phyloP scores from a whole-genome alignment of 2,329 filamentous ascomycete genomes.

The Alternaria tenuissima region DNA sequence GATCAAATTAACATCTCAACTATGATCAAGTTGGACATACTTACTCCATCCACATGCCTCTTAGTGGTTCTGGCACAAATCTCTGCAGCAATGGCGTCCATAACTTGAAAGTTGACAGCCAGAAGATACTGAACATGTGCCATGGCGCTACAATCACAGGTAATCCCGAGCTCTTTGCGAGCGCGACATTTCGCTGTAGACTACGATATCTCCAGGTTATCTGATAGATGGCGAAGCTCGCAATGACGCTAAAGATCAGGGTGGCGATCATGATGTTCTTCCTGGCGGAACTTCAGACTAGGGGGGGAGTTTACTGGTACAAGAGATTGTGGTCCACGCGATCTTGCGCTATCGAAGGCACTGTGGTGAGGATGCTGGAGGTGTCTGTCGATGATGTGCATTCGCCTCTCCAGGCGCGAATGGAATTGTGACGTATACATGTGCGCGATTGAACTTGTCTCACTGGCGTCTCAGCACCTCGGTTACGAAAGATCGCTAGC shows the following conservation, averaged over 20 bases:
- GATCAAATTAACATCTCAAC: conserved; percentile 4
- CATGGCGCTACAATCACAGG: conserved; percentile 55
- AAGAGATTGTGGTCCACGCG: neutral
- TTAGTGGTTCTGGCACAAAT: conserved; percentile 62
- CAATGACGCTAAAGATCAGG: conserved; percentile 36
- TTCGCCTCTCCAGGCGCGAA: conserved; percentile 12
- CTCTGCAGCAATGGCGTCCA: conserved; percentile 65
- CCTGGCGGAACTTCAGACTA: conserved; percentile 1
- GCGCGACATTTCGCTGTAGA: conserved; percentile 53
- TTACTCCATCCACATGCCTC: conserved; percentile 68
- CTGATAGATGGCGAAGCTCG: conserved; percentile 43
- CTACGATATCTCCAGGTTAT: conserved; percentile 45
- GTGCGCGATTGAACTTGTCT: conserved; percentile 23
- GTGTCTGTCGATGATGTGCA: conserved; percentile 6
- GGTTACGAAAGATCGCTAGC: conserved; percentile 4
- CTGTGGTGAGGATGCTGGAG: neutral
- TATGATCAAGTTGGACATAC: conserved; percentile 34
- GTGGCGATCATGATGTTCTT: conserved; percentile 34
- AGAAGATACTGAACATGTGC: conserved; percentile 61
- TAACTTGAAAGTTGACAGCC: conserved; percentile 64
- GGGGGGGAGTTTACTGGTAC: neutral
- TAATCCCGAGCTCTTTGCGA: conserved; percentile 57
- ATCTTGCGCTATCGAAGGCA: neutral
- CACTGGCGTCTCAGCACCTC: conserved; percentile 41
- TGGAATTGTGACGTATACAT: conserved; percentile 36